Percentiles rank a stretch among this genome's conserved stretches.
These are phyloP conservation scores for Diversispora eburnea DNA, from an alignment of 192 early-diverging fungal species.

Conservation along the genomic window DNA sequence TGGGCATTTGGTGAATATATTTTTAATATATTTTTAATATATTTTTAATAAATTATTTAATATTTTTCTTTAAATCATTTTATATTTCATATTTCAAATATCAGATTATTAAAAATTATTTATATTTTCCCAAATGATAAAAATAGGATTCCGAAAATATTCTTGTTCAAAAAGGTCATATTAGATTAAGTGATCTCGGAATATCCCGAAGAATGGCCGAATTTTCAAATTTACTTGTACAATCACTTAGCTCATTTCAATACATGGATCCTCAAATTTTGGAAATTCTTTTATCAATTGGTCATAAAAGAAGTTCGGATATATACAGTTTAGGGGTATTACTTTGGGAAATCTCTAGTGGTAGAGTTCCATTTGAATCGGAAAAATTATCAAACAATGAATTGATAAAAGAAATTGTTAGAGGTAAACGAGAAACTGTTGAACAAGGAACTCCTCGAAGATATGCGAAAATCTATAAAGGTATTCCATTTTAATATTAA, in stretches of 20 bases:
- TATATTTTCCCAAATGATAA: no score
- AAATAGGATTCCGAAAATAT: not conserved
- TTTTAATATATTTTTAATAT: not conserved
- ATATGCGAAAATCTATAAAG: not conserved
- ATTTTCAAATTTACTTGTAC: not conserved
- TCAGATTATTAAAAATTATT: no score
- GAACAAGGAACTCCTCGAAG: not conserved
- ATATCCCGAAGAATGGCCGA: not conserved
- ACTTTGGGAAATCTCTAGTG: not conserved
- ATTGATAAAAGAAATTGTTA: not conserved
- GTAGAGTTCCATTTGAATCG: not conserved
- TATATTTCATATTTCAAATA: no score
- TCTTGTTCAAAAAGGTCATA: not conserved
- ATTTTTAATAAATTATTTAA: not conserved
- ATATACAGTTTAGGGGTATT: not conserved
- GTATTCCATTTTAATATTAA: not conserved
- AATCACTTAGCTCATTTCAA: not conserved
- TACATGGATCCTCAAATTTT: not conserved
- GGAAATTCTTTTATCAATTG: not conserved
- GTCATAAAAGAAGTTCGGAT: not conserved
- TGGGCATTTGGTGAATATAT: not conserved
- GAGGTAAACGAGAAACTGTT: not conserved
- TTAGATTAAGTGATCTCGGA: not conserved
- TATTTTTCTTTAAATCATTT: not conserved
- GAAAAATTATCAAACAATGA: not conserved